Evolutionary conservation across 2,329 filamentous ascomycete genomes (phyloP).

Genomic region (Talaromyces sp.): DNA sequence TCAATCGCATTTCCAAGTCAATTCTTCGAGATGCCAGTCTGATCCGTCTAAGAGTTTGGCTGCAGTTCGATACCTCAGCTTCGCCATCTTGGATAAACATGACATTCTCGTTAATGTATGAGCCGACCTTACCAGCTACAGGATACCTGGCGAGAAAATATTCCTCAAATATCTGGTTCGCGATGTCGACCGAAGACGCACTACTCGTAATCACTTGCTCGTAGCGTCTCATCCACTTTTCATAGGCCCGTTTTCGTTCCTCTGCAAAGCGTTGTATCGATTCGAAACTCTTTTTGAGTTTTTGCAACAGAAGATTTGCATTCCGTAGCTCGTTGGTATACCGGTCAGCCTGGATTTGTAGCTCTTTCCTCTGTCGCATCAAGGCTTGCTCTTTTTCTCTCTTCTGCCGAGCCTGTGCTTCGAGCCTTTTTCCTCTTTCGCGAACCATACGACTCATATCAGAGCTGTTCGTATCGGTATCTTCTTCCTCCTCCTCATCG

Average conservation of each 20-base stretch:
- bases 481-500: conserved; percentile 8
- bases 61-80: neutral
- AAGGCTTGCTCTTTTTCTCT: conserved; percentile 8
- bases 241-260: conserved; percentile 2
- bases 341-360: neutral
- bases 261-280: neutral
- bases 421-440: neutral
- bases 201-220: neutral
- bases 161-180: conserved; percentile 8
- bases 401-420: conserved; percentile 3
- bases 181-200: neutral
- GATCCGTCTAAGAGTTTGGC: conserved; percentile 6
- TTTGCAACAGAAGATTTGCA: neutral
- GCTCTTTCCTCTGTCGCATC: neutral
- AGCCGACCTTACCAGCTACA: neutral
- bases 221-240: conserved; percentile 7
- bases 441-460: conserved; percentile 16
- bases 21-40: conserved; percentile 6
- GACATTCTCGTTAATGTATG: neutral
- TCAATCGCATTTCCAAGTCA: conserved; percentile 3
- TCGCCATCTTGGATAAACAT: neutral
- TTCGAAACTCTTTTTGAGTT: neutral
- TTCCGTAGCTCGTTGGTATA: neutral
- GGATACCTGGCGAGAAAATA: conserved; percentile 3
- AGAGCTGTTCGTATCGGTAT: neutral